These are phyloP conservation scores for Fusarium miscanthi DNA, from an alignment of 2,329 filamentous ascomycete genomes.

Conservation along the genomic window DNA sequence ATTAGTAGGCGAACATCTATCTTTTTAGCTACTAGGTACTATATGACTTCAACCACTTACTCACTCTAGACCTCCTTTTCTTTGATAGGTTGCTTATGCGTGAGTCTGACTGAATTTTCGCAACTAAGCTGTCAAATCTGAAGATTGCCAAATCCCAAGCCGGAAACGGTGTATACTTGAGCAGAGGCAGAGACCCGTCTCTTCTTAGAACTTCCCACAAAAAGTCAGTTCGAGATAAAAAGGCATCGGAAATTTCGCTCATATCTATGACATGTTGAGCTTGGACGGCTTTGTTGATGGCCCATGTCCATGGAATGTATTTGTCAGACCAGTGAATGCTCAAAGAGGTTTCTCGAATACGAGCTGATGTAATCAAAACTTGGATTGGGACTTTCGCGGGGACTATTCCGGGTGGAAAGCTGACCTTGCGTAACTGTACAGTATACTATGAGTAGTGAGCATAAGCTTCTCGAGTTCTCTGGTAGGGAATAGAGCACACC, in stretches of 20 bases:
- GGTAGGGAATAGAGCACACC: rapidly evolving
- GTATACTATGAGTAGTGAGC: background rate
- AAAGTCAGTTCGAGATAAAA: background rate
- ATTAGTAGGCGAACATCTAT: background rate
- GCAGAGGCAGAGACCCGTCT: rapidly evolving
- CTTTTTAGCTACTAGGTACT: background rate
- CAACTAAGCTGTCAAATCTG: rapidly evolving
- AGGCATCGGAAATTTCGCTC: background rate
- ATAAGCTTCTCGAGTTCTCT: rapidly evolving
- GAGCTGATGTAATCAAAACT: background rate
- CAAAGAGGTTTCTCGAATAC: rapidly evolving
- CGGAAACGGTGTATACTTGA: background rate
- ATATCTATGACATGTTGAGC: background rate
- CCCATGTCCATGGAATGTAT: background rate
- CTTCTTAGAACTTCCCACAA: rapidly evolving
- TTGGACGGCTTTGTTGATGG: background rate
- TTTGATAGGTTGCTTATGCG: background rate
- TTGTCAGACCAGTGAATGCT: rapidly evolving
- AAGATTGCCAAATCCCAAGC: background rate
- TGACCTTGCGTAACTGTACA: background rate
- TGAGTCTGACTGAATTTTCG: rapidly evolving
- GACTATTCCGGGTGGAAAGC: rapidly evolving
- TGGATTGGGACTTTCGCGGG: background rate
- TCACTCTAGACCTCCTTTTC: background rate
- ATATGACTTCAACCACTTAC: background rate